phyloP scores from a whole-genome alignment of 441 rosid genomes.

The Adansonia madagascariensis region DNA sequence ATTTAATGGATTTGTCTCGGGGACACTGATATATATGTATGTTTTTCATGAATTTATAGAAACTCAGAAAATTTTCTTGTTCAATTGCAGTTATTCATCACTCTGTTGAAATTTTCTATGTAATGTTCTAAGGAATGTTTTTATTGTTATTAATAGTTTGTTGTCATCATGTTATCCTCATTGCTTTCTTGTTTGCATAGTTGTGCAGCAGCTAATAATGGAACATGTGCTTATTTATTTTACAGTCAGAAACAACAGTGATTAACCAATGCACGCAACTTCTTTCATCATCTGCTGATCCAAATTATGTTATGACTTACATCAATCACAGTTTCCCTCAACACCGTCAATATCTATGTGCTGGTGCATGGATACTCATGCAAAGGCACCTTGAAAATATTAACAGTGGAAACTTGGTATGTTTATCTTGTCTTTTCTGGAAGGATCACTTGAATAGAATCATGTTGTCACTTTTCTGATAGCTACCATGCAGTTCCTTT shows the following conservation, averaged over 20 bases:
- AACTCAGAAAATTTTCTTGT: not conserved
- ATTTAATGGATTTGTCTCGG: not conserved
- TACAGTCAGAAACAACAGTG: slow-evolving; percentile 84
- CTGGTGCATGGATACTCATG: slow-evolving; percentile 97
- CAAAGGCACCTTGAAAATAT: slow-evolving; percentile 88
- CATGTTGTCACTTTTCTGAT: slow-evolving; percentile 15
- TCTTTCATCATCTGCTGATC: slow-evolving; percentile 83
- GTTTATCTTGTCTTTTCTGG: slow-evolving; percentile 27
- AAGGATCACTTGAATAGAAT: slow-evolving; percentile 20
- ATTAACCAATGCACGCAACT: slow-evolving; percentile 89
- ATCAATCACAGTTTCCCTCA: slow-evolving; percentile 73
- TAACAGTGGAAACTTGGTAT: slow-evolving; percentile 82
- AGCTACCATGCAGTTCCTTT: slow-evolving; percentile 28
- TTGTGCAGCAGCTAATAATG: slow-evolving; percentile 26
- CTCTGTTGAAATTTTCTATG: not conserved
- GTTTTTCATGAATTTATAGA: not conserved
- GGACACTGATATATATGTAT: not conserved
- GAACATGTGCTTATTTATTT: slow-evolving; percentile 34
- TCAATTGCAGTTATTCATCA: not conserved
- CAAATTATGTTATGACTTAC: slow-evolving; percentile 75
- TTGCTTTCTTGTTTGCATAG: not conserved
- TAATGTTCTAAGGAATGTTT: not conserved
- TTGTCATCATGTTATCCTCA: not conserved
- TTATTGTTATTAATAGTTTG: not conserved
- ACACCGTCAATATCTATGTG: slow-evolving; percentile 87